phyloP scores from a whole-genome alignment of 169 alveolate species.

The Ophryocystis elektroscirrha region DNA sequence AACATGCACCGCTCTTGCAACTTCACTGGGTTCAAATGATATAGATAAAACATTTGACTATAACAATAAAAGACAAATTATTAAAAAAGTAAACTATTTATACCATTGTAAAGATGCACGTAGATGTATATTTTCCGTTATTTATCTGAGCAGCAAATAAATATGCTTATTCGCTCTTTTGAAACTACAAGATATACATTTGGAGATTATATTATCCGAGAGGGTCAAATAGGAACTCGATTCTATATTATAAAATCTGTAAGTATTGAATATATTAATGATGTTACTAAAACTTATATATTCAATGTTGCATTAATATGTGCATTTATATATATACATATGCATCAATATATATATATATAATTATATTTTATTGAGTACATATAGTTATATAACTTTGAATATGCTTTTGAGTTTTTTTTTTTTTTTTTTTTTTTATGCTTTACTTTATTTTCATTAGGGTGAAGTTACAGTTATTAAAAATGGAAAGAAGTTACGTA shows the following conservation, averaged over 20 bases:
- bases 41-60: constrained; percentile 46
- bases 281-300: constrained; percentile 40
- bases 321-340: too few relatives aligned
- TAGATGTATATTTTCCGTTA: constrained; percentile 49
- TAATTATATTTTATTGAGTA: neutral
- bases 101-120: too few relatives aligned
- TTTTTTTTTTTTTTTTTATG: neutral
- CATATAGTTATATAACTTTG: neutral
- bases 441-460: neutral
- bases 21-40: constrained; percentile 40
- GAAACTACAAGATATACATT: constrained; percentile 42
- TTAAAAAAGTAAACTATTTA: too few relatives aligned
- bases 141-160: constrained; percentile 45
- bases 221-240: constrained; percentile 68
- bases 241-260: constrained; percentile 67
- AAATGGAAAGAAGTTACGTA: constrained; percentile 44
- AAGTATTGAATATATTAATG: constrained; percentile 35
- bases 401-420: neutral
- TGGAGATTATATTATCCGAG: constrained; percentile 56
- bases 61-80: constrained; percentile 41
- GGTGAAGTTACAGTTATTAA: constrained; percentile 67
- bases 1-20: constrained; percentile 41
- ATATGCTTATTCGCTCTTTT: constrained; percentile 49
- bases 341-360: too few relatives aligned
- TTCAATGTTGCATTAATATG: neutral